Base-by-base conservation (phyloP, 768 basidiomycete genomes). In the Mrakia frigida region DNA sequence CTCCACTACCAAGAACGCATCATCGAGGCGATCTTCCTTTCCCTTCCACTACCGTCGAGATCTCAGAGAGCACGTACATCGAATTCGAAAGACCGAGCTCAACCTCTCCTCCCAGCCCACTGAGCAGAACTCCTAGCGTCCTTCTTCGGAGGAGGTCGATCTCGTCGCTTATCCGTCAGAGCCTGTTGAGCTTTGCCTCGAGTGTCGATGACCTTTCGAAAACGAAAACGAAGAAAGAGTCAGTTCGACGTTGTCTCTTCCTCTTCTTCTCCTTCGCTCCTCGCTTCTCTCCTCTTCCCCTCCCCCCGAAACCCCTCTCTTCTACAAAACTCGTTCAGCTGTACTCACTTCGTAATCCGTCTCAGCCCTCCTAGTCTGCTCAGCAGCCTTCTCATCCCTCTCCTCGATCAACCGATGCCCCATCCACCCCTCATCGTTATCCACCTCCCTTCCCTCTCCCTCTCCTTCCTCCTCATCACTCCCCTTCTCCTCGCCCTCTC, bases 271-370 rank as follows among this genome's bases (percentile, higher is more conserved):
- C 56, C 10, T 14, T 5, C 14, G 13, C 60, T 61, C 65, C 37
- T 43, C 16, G n/a, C 67, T 23, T 14, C 13, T 46, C n/a, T 11
- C 67, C n/a, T 21, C 63, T 33, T 33, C 33, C 63, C 33, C 63
- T 9, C 10, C 63, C 63, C 63, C 33, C 63, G 43, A 46, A 7
- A 46, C 43, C 43, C 43, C 18, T 33, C 63, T 53, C 43, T 25
- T 13, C 9, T n/a, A n/a, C n/a, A n/a, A n/a, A n/a, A n/a, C n/a
- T n/a, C n/a, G n/a, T n/a, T n/a, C n/a, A n/a, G n/a, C n/a, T n/a
- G 7, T 21, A 37, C 70, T 37, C 56, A 78, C 77, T 56, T 78
- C 77, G 35, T 78, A 78, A 33, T 78, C 77, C 31, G 73, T 53
- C 73, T 78, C 77, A 10, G 77, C 77, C 28, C 77, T 37, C 31